phyloP scores from a whole-genome alignment of 768 basidiomycete species.

The Boletus rubropictus region DNA sequence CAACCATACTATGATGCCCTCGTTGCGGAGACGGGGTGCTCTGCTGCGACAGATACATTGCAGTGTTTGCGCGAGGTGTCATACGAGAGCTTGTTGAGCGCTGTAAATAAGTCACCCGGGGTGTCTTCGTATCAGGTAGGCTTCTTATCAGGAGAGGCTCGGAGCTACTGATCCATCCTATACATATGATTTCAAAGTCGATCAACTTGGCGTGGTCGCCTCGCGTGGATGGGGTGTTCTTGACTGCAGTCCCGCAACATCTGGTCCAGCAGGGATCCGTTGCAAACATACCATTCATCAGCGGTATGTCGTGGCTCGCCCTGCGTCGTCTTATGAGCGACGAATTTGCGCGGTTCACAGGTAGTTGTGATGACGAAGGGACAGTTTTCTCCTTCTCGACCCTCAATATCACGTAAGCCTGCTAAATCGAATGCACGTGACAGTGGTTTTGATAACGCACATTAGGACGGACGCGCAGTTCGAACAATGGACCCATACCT shows the following conservation, averaged over 20 bases:
- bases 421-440: neutral
- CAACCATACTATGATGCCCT: constrained; percentile 30
- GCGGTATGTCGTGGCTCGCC: neutral
- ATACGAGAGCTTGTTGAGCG: constrained; percentile 25
- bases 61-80: constrained; percentile 32
- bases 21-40: constrained; percentile 28
- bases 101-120: constrained; percentile 30
- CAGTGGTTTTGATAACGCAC: neutral
- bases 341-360: constrained; percentile 7
- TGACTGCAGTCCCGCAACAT: constrained; percentile 28
- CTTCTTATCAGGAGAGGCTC: neutral
- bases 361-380: constrained; percentile 40
- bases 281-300: constrained; percentile 18
- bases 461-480: constrained; percentile 24
- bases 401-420: constrained; percentile 43
- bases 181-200: constrained; percentile 5
- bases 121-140: constrained; percentile 31
- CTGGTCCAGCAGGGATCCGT: constrained; percentile 33
- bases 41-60: constrained; percentile 22
- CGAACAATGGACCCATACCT: constrained; percentile 28
- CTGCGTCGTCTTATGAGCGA: neutral
- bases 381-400: constrained; percentile 42
- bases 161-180: neutral
- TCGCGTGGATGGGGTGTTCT: constrained; percentile 36
- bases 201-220: constrained; percentile 34